Base-by-base conservation (phyloP, 345 rosid genomes). In the Cardamine chenopodiifolia region DNA sequence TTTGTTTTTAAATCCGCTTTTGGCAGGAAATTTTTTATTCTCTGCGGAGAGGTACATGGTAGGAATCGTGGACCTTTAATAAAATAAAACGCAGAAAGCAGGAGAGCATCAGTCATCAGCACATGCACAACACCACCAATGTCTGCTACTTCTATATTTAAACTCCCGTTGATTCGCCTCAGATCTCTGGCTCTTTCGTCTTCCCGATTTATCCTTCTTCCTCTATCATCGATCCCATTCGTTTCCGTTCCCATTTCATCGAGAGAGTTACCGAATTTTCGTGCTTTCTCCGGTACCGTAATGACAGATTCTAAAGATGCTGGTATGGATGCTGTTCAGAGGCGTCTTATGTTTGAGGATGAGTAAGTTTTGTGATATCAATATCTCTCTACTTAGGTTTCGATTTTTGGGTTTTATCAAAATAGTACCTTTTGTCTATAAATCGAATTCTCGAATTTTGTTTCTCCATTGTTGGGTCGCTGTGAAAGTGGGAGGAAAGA, bases 301-400 rank as follows among this genome's bases (percentile, higher is more conserved):
- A n/a, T 82, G 91, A 79, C 86, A 82, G 89, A 74, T 12, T 82
- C 83, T 65, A 78, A 82, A 70, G 76, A 92, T 69, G 86, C 87
- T 53, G 90, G 88, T 74, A 95, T 95, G 98, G 98, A 95, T 80
- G 99, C 96, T 54, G 99, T 95, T 75, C 99, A 95, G 84, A 79
- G 97, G 37, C 99, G 99, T 79, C 98, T 90, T 83, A 95, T 95
- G 99, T 92, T 92, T 31, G 98, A 92, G 34, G 99, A 95, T 73
- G 94, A 95, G 99, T 82, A 75, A 31, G 79, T 77, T 3, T 59
- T 71, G 9, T 49, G 13, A 15, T 76, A 17, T 8, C 7, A 50
- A 4, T 4, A 29, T 56, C 59, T 39, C 4, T 61, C n/a, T 53
- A 35, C 45, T 13, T 58, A 4, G 22, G 12, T 48, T 60, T 61